Percentiles rank a stretch among this genome's conserved stretches.
Evolutionary conservation across 2,329 filamentous ascomycete species (phyloP).

Genomic region (Exophiala alcalophila): DNA sequence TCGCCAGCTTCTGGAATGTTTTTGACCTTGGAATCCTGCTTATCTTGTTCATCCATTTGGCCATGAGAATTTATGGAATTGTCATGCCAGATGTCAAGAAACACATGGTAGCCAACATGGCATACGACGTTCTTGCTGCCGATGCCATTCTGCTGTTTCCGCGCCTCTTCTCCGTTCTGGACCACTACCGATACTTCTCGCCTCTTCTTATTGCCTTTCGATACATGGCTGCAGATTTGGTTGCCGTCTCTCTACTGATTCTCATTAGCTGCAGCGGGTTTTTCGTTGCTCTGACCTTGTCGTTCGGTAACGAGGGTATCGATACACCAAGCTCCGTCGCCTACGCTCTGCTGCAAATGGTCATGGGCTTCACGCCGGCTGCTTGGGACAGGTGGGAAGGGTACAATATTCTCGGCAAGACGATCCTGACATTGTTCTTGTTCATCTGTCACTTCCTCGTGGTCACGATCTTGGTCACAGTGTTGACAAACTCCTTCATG

Average conservation of each 20-base stretch:
- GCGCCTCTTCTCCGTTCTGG: constrained; percentile 85
- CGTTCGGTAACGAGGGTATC: constrained; percentile 63
- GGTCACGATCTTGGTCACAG: constrained; percentile 89
- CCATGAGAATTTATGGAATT: constrained; percentile 82
- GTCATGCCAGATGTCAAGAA: constrained; percentile 70
- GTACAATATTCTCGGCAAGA: constrained; percentile 76
- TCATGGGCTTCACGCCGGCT: constrained; percentile 94
- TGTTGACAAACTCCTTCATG: constrained; percentile 97
- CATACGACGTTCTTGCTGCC: constrained; percentile 89
- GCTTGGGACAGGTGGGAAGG: constrained; percentile 85
- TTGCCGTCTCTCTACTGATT: constrained; percentile 79
- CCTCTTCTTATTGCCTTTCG: constrained; percentile 91
- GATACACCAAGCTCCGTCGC: constrained; percentile 72
- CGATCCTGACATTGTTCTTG: constrained; percentile 74
- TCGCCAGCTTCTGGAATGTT: constrained; percentile 97
- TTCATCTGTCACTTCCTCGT: constrained; percentile 95
- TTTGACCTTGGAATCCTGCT: constrained; percentile 89
- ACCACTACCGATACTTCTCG: constrained; percentile 95
- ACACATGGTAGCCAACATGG: constrained; percentile 72
- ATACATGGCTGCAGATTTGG: constrained; percentile 86
- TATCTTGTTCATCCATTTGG: constrained; percentile 83
- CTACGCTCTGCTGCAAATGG: constrained; percentile 86
- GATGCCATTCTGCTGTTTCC: constrained; percentile 88
- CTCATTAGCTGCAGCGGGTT: constrained; percentile 89
- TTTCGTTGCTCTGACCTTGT: constrained; percentile 89